phyloP scores from a whole-genome alignment of 345 rosid species.

The Arabidopsis thaliana region DNA sequence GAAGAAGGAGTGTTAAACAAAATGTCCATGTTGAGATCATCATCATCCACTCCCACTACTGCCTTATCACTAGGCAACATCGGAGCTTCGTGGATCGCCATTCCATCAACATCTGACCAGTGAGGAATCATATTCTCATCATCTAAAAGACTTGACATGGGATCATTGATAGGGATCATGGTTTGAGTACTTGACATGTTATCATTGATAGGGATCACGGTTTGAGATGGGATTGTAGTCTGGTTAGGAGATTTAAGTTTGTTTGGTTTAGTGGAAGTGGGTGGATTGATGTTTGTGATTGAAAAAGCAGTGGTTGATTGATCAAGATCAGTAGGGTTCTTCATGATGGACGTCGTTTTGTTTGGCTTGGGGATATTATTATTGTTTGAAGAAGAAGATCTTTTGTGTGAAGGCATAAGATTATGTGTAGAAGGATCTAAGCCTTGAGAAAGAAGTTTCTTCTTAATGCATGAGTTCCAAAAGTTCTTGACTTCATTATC shows the following conservation, averaged over 20 bases:
- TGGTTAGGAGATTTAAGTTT: conserved; percentile 35
- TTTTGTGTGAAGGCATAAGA: conserved; percentile 47
- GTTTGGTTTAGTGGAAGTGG: conserved; percentile 36
- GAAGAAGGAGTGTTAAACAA: conserved; percentile 41
- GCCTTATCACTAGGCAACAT: conserved; percentile 32
- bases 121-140: conserved; percentile 36
- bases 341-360: conserved; percentile 27
- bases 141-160: conserved; percentile 36
- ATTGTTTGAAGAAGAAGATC: conserved; percentile 30
- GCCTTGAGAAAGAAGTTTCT: conserved; percentile 68
- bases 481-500: conserved; percentile 82
- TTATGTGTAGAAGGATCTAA: conserved; percentile 64
- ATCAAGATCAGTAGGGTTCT: conserved; percentile 35
- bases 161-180: conserved; percentile 23
- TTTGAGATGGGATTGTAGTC: conserved; percentile 15
- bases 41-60: conserved; percentile 26
- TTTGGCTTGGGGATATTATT: conserved; percentile 22
- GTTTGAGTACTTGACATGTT: conserved; percentile 34
- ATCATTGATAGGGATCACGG: conserved; percentile 27
- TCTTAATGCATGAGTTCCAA: conserved; percentile 81
- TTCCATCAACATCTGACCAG: conserved; percentile 41
- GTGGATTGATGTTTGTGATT: conserved; percentile 41
- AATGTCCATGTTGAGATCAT: conserved; percentile 43
- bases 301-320: conserved; percentile 38
- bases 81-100: conserved; percentile 35